Base-by-base conservation (phyloP, 2,329 filamentous ascomycete species). In the Chrysoporthe austroafricana region DNA sequence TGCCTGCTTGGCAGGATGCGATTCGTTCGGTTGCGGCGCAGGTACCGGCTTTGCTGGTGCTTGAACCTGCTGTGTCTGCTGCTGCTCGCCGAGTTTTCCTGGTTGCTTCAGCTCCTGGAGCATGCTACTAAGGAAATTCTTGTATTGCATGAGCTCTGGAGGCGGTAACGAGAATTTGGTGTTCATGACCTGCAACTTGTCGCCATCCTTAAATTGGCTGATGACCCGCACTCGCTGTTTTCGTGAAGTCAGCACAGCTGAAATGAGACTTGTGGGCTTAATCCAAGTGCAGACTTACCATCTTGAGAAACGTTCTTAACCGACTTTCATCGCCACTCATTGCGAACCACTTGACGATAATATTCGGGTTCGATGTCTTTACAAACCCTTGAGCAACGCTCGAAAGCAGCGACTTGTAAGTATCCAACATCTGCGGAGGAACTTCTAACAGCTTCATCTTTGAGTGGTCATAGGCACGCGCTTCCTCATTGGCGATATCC, bases 181-280 rank as follows among this genome's bases (percentile, higher is more conserved):
- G 70, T 82, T 86, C 13, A 83, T 75, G 1, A 77, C 76, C 2
- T 73, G 77, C 79, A 85, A 81, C 60, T 77, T 76, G 1, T 85
- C 81, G 16, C 81, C 81, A 66, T 87, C 83, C 4, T 75, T 73
- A 69, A 87, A 89, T 72, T 90, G 87, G 57, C 80, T 81, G 0
- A 81, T 72, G 43, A 89, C 78, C 13, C 84, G 85, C 39, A 81
- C 76, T 68, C 86, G 84, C 86, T 89, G 72, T 42, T 14, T 34
- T 26, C 13, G 14, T 14, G 11, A 67, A 50, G 74, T 84, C 75
- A 84, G 79, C 70, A 67, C 62, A 18, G 11, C 44, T 16, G 36
- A 21, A 36, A 36, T 32, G 1, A 58, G 39, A 61, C 18, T 16
- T 32, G 48, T 34, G 1, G 16, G 61, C 13, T 61, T 61, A 7